Conservation (phyloP, 805 yeast species). For the Allodekkera sacchari region DNA sequence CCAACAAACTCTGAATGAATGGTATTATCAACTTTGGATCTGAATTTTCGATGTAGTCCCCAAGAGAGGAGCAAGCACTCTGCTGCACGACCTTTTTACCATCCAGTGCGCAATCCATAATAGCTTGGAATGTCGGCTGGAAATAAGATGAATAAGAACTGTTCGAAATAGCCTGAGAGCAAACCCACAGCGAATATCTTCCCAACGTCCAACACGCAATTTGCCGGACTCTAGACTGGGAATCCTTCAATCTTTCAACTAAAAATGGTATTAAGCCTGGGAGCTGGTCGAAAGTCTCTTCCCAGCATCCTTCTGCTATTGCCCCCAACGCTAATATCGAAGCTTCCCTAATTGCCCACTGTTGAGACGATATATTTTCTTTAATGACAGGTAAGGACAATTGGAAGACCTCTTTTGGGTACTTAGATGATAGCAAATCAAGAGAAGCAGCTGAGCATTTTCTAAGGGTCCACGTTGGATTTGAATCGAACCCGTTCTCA, state of each 20-base stretch:
- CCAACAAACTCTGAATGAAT: constrained; percentile 57
- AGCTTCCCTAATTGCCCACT: constrained; percentile 91
- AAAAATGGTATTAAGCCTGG: constrained; percentile 80
- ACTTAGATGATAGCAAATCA: constrained; percentile 64
- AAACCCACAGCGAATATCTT: constrained; percentile 77
- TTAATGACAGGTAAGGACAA: constrained; percentile 69
- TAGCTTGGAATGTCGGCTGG: constrained; percentile 68
- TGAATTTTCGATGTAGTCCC: constrained; percentile 73
- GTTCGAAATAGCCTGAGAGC: constrained; percentile 53
- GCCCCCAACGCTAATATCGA: constrained; percentile 94
- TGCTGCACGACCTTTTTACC: constrained; percentile 90
- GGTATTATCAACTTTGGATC: constrained; percentile 55
- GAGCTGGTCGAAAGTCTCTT: constrained; percentile 58
- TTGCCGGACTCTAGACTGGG: constrained; percentile 79
- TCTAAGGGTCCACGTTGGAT: constrained; percentile 81
- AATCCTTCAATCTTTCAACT: constrained; percentile 68
- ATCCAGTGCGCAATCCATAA: constrained; percentile 71
- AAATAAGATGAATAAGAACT: constrained; percentile 61
- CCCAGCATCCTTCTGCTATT: constrained; percentile 80
- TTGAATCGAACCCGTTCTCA: constrained; percentile 58
- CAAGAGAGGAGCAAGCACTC: constrained; percentile 82
- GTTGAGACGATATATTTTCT: constrained; percentile 54
- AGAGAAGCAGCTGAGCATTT: constrained; percentile 93
- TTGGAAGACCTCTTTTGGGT: constrained; percentile 59
- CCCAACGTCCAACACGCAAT: constrained; percentile 95